A percentile compares a stretch with the other conserved stretches of the same genome.
Conservation (phyloP, 2,329 filamentous ascomycete species). For the Colletotrichum paranaense region DNA sequence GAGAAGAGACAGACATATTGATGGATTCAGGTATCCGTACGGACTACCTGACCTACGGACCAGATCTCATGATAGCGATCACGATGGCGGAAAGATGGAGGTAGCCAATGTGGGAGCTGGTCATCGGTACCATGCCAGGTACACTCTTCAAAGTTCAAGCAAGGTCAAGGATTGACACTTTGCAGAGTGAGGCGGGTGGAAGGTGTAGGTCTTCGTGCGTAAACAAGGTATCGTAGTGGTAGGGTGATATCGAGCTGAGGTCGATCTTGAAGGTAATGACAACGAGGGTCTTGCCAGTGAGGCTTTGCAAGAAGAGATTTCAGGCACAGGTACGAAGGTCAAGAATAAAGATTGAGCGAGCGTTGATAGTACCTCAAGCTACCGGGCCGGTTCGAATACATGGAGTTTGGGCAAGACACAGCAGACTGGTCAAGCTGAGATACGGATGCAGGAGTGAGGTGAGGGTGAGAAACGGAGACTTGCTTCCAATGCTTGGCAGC, state of each 20-base stretch:
- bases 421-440: background rate
- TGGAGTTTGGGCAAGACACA: background rate
- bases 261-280: background rate
- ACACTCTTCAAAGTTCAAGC: too few species aligned
- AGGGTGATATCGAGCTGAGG: background rate
- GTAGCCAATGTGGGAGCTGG: background rate
- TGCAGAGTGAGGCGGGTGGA: background rate
- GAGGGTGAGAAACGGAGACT: too few species aligned
- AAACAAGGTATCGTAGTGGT: background rate
- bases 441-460: background rate
- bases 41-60: background rate
- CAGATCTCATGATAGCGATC: background rate
- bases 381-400: background rate
- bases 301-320: background rate
- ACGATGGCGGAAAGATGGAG: background rate
- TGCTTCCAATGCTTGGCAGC: background rate
- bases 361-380: background rate
- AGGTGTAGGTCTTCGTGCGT: background rate
- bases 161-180: background rate
- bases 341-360: background rate
- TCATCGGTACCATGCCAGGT: background rate
- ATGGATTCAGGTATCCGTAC: background rate
- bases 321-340: background rate
- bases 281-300: conserved; percentile 13
- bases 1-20: conserved; percentile 30